Evolutionary conservation across 495 filamentous ascomycete species (phyloP), one percentile per base, ranked within the genome.

Genomic region (Tuber magnatum): DNA sequence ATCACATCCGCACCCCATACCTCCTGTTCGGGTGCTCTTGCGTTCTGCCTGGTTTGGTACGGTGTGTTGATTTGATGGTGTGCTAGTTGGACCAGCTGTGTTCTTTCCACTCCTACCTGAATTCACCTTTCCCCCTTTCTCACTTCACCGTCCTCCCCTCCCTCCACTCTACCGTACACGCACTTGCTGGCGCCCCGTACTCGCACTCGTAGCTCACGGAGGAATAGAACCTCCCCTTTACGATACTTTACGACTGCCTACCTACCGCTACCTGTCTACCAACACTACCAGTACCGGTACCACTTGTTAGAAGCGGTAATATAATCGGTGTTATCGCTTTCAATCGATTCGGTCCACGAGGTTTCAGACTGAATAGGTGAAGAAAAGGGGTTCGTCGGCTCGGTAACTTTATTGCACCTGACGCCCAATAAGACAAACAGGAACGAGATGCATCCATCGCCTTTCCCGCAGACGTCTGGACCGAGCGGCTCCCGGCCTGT

Each of bases 401-500:
- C 56, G 56, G 56, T 35, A 65, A 35, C 28, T 18, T 35, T 65
- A 7, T 10, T 65, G 56, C 32, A 65, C 56, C 32, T 65, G 14
- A 32, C 72, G 40, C 70, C 76, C 70, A 79, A 79, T 79, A 79
- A 71, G 68, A 70, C 72, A 72, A 68, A 70, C 70, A 68, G 65
- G 61, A 79, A 75, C 77, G 61, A 70, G 77, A 79, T 79, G 77
- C 77, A 79, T 65, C 77, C 77, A 79, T 79, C 77, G 24, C 69
- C 78, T 35, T 79, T 79, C 75, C 48, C 76, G 18, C 68, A 35
- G 73, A 39, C 69, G 28, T 76, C 75, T 9, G 73, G 72, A 22
- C 72, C 41, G 24, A 75, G 44, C 5, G 75, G 77, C 72, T 68
- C 77, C 48, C 61, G 22, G n/a, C 20, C 75, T 42, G 69, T 71